A percentile compares a stretch with the other conserved stretches of the same genome.
Conservation (phyloP, 257 asterid species). For the Eucommia ulmoides region DNA sequence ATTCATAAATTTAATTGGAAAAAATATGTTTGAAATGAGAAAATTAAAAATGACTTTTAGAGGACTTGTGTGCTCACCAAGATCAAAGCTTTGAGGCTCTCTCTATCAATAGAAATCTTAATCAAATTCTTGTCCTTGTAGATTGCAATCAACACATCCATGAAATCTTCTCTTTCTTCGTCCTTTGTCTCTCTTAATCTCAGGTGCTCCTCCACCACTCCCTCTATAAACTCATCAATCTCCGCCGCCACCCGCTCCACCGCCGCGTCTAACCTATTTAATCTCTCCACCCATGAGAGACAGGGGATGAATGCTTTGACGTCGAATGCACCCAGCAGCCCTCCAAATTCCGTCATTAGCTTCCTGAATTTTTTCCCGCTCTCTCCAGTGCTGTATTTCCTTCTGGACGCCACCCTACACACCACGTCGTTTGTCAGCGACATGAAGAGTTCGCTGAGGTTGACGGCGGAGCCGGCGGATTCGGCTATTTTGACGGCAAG, state of each 20-base stretch:
- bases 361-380: slow-evolving; percentile 19
- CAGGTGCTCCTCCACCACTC: slow-evolving; percentile 13
- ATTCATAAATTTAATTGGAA: not conserved
- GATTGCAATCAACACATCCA: too few species aligned
- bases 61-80: slow-evolving; percentile 21
- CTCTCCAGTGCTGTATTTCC: slow-evolving; percentile 16
- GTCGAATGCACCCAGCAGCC: slow-evolving; percentile 15
- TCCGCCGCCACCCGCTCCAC: slow-evolving; percentile 17
- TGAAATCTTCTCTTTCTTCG: not conserved
- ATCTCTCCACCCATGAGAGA: slow-evolving; percentile 21
- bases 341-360: slow-evolving; percentile 13
- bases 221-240: slow-evolving; percentile 27
- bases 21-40: not conserved
- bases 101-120: slow-evolving; percentile 8
- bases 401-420: slow-evolving; percentile 8
- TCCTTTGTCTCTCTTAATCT: not conserved
- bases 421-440: slow-evolving; percentile 17
- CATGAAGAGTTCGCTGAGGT: slow-evolving; percentile 15
- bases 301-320: slow-evolving; percentile 30
- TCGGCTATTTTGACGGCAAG: not conserved
- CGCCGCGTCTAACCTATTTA: slow-evolving; percentile 20
- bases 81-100: slow-evolving; percentile 28
- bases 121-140: too few species aligned
- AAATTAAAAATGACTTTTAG: too few species aligned
- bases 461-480: not conserved